Conservation (phyloP, 768 basidiomycete species). For the Boletus sp. region DNA sequence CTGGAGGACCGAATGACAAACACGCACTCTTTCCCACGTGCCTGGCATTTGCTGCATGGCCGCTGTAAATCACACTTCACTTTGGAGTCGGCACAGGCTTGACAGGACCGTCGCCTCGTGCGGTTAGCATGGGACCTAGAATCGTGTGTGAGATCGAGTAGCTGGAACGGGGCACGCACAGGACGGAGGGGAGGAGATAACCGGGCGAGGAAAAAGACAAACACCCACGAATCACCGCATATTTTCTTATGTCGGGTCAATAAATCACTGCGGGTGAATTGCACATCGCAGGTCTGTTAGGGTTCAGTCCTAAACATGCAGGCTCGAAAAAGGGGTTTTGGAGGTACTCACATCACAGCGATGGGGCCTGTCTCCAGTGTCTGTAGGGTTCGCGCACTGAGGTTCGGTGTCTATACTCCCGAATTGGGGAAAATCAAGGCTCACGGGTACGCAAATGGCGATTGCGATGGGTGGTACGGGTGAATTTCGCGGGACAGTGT, state of each 20-base stretch:
- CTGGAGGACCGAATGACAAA: conserved; percentile 43
- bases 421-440: conserved; percentile 23
- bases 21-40: conserved; percentile 61
- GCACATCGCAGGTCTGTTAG: conserved; percentile 57
- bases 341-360: conserved; percentile 52
- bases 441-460: conserved; percentile 69
- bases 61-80: conserved; percentile 67
- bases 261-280: conserved; percentile 72
- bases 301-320: conserved; percentile 9
- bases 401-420: conserved; percentile 3
- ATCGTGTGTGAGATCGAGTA: conserved; percentile 20
- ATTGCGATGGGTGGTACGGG: conserved; percentile 69
- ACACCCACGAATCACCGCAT: conserved; percentile 64
- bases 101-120: conserved; percentile 66
- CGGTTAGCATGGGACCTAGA: conserved; percentile 42
- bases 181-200: conserved; percentile 8
- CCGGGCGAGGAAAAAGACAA: conserved; percentile 7
- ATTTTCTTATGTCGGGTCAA: conserved; percentile 69
- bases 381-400: conserved; percentile 31
- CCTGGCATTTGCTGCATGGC: conserved; percentile 64
- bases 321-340: not conserved
- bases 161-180: conserved; percentile 10
- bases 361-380: conserved; percentile 64
- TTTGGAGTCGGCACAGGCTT: conserved; percentile 73
- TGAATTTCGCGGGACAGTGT: conserved; percentile 70